Conservation (phyloP, 306 rosid species). For the Macrotyloma uniflorum region DNA sequence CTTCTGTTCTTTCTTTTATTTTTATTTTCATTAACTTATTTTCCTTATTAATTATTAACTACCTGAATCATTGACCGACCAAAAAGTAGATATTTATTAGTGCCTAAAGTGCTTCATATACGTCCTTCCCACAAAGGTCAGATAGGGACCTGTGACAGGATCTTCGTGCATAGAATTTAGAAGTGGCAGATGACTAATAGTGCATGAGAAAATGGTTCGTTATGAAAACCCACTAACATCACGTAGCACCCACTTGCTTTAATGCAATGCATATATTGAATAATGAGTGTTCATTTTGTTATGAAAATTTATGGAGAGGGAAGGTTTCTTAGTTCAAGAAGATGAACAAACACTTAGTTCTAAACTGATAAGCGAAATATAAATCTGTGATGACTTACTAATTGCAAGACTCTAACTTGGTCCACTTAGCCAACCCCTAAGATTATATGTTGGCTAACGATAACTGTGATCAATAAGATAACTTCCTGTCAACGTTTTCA, state of each 20-base stretch:
- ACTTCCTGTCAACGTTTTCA: too few species aligned
- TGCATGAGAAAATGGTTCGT: constrained; percentile 2
- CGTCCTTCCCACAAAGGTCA: neutral
- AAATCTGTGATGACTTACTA: too few species aligned
- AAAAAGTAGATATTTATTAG: neutral
- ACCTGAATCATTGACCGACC: constrained; percentile 26
- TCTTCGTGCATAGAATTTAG: constrained; percentile 2
- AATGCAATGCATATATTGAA: neutral
- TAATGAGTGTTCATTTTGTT: neutral
- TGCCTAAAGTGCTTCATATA: constrained; percentile 9
- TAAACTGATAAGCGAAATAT: too few species aligned
- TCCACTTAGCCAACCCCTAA: too few species aligned
- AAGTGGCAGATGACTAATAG: constrained; percentile 34
- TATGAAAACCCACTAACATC: constrained; percentile 11
- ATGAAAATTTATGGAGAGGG: neutral
- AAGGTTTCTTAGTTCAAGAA: neutral
- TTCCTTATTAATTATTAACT: neutral
- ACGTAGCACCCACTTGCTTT: neutral
- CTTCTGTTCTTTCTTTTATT: neutral
- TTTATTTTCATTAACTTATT: neutral
- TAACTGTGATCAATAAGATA: too few species aligned
- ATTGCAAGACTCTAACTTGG: too few species aligned
- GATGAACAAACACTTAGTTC: too few species aligned
- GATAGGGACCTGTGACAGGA: constrained; percentile 1
- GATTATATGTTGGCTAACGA: too few species aligned